Conservation (phyloP, 106 monocot species). For the Cymbidium sinense region DNA sequence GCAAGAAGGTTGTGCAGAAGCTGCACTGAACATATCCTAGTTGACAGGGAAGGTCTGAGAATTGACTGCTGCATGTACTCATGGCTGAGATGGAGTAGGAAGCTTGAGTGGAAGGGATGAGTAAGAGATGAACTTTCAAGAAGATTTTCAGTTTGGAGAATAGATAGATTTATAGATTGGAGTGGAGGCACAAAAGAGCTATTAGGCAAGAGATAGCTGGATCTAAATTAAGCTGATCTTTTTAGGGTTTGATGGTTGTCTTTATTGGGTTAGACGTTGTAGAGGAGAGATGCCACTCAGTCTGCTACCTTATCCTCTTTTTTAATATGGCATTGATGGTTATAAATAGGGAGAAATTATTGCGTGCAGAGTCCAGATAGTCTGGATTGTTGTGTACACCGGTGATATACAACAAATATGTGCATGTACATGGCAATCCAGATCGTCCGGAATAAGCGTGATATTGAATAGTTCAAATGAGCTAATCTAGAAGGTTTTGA, state of each 20-base stretch:
- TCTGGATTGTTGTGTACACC: too few relatives aligned
- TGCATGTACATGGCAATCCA: too few relatives aligned
- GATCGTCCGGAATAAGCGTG: too few relatives aligned
- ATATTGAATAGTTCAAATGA: too few relatives aligned
- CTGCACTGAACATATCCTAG: slow-evolving; percentile 89
- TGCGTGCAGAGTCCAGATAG: too few relatives aligned
- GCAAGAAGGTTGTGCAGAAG: slow-evolving; percentile 73
- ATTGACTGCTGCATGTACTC: slow-evolving; percentile 37
- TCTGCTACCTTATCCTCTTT: neutral
- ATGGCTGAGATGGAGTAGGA: slow-evolving; percentile 3
- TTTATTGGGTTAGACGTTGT: too few relatives aligned
- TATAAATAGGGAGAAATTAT: too few relatives aligned
- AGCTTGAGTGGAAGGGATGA: neutral
- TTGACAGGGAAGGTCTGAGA: slow-evolving; percentile 61
- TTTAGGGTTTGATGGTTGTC: neutral
- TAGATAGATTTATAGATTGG: neutral
- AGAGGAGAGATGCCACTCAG: too few relatives aligned
- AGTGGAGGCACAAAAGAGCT: neutral
- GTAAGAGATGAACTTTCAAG: neutral
- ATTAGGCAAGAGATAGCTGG: neutral
- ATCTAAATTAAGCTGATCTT: neutral
- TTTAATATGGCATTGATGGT: neutral
- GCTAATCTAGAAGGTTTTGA: too few relatives aligned
- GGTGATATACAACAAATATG: too few relatives aligned
- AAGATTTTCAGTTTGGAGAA: neutral